Evolutionary conservation across 768 basidiomycete species (phyloP), one percentile per base, ranked within the genome.

Genomic region (Rhodotorula babjevae): DNA sequence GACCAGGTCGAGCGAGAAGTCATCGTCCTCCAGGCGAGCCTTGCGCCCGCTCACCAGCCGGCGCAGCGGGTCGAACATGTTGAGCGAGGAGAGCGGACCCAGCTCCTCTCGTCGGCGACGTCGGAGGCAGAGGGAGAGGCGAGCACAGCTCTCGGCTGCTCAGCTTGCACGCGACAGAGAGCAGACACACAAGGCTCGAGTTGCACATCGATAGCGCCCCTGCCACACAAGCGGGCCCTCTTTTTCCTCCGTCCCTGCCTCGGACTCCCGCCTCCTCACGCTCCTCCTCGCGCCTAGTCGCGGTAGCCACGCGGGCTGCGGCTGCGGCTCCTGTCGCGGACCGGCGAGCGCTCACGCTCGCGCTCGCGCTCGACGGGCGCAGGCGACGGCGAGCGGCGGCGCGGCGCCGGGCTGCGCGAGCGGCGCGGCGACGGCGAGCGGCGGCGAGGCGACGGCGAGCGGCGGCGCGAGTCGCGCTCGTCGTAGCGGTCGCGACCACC

Each of bases 11-110:
- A 93, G 84, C 73, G 92, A 90, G 50, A 92, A 81, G 69, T 87
- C 83, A 14, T 82, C 83, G 79, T 93, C 90, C 68, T 84, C 87
- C 81, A 88, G 90, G 25, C 92, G 84, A 10, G 90, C 87, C 78
- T 92, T 94, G 61, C 85, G 83, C 1, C 91, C 90, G n/a, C 90
- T 91, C 5, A 93, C 91, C 3, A 92, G 78, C 21, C 89, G 86
- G 19, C 88, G 86, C 23, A 91, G 83, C 74, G 86, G 87, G 80
- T 88, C 86, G 15, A 61, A 36, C 60, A 61, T 61, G 36, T 3
- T 46, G 36, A 14, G 25, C 58, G 58, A 59, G 58, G 2, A 3
- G 56, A 18, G 36, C 11, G 21, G 23, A 29, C 12, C n/a, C n/a
- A n/a, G n/a, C n/a, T n/a, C n/a, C n/a, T n/a, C n/a, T n/a, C n/a